phyloP scores from a whole-genome alignment of 2,329 filamentous ascomycete species.

The Neoscytalidium dimidiatum region DNA sequence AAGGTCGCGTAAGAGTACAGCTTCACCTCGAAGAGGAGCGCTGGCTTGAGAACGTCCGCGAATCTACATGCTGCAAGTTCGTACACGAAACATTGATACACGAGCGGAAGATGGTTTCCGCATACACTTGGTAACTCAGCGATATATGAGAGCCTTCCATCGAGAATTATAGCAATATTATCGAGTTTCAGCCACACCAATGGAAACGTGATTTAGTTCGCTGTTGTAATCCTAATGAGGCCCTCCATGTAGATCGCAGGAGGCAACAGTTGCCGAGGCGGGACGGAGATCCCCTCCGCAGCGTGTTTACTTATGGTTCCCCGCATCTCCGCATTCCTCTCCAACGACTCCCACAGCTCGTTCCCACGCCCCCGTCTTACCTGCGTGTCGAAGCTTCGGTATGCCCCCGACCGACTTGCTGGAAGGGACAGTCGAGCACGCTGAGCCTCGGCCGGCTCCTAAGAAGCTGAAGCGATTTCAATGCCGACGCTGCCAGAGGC shows the following conservation, averaged over 20 bases:
- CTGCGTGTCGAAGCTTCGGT: not conserved
- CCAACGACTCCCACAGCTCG: not conserved
- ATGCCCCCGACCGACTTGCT: constrained; percentile 21
- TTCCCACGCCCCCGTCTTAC: not conserved
- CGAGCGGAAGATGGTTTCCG: too few species aligned
- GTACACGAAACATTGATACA: too few species aligned
- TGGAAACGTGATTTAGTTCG: too few species aligned
- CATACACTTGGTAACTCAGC: too few species aligned
- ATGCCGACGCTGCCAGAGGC: constrained; percentile 34
- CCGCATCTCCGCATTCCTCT: constrained; percentile 13
- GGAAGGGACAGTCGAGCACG: constrained; percentile 26
- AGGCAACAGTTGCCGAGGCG: not conserved
- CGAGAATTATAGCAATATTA: too few species aligned
- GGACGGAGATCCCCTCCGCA: not conserved
- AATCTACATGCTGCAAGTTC: not conserved
- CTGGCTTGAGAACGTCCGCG: not conserved
- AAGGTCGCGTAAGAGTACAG: constrained; percentile 38
- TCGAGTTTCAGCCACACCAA: too few species aligned
- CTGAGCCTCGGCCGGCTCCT: constrained; percentile 26
- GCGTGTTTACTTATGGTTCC: not conserved
- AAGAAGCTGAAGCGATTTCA: constrained; percentile 40
- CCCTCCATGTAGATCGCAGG: not conserved
- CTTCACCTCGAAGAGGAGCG: not conserved
- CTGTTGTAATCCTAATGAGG: not conserved
- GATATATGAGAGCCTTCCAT: too few species aligned